Base-by-base conservation (phyloP, 164 flowering plant species). In the Warburgia ugandensis region DNA sequence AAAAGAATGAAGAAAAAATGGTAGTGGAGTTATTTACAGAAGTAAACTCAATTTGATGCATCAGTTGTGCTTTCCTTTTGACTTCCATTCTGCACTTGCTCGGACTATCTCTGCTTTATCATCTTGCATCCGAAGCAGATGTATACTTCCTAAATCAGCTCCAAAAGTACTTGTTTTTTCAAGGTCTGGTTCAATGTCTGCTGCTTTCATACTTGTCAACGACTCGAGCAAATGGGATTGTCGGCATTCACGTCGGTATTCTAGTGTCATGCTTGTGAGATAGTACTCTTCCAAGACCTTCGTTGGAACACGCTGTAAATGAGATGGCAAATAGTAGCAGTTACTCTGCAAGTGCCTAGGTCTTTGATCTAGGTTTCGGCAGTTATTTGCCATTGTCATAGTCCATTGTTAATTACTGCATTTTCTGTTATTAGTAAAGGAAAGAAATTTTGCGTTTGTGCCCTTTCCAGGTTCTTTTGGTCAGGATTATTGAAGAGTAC, bases 181-280 rank as follows among this genome's bases (percentile, higher is more conserved):
- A 6, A 60, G 23, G n/a, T 58, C 14, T 38, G 48, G 67, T 32
- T 54, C 66, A 4, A 30, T 32, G 0, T 45, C 27, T 1, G 41
- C 50, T 30, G 54, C 54, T 14, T 63, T 67, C 49, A 76, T 55
- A 37, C 53, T 69, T n/a, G 90, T 80, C 44, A 86, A 47, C 8
- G 90, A 86, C 35, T 86, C 79, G 5, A 86, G 65, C 59, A 79
- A 38, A 49, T 71, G 69, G 3, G 77, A 69, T 49, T 69, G 84
- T 25, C 73, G 62, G 48, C 95, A 86, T 54, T 86, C 91, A 0
- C 90, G 69, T 39, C 88, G 61, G 50, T 80, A 86, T 63, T 86
- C 95, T 45, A 86, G 61, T 0, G 86, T 83, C 84, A 86, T 74
- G 66, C 78, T 73, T 30, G 67, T 69, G 6, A 86, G 71, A 27